Evolutionary conservation across 768 basidiomycete genomes (phyloP), one percentile per base, ranked within the genome.

Genomic region (Hygrocybe punicea): DNA sequence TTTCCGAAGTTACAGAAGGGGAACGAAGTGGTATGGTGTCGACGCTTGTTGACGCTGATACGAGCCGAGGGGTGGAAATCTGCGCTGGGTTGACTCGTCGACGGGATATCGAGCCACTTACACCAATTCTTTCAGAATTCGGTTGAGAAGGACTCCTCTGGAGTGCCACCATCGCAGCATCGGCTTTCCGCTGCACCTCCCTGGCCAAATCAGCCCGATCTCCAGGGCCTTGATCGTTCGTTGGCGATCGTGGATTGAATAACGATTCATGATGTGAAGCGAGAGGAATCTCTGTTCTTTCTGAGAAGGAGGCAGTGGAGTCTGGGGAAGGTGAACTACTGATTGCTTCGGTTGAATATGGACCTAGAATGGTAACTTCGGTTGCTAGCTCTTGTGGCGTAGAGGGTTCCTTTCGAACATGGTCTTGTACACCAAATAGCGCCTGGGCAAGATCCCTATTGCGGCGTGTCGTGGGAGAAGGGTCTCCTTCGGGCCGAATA

Each of bases 381-480:
- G n/a, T 16, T 34, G n/a, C 6, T 33, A 17, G 8, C 53, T 42
- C 23, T 10, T 19, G 36, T 16, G 6, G 44, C 37, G 57, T 19
- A 48, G 65, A 60, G 39, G 70, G 62, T 17, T 60, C 64, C 33
- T 66, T 65, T 17, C 50, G 59, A 55, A 69, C 65, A 24, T 53
- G 55, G 42, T 73, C 76, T 54, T 80, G 78, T 16, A 65, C 69
- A 16, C 87, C 89, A 62, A 92, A 91, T 40, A 93, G 72, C 16
- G 84, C 85, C 55, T 86, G 85, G 2, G 89, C 86, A n/a, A 93
- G 78, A 65, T 88, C 87, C 61, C 86, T 77, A 60, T 87, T 85
- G 53, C 84, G 79, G 56, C 84, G 83, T 42, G 83, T 80, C 35
- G 78, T 81, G 24, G 76, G 83, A 10, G 78, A 83, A 16, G 65